Evolutionary conservation across 73 alveolate genomes (phyloP).

Genomic region (Tetrahymena borealis): DNA sequence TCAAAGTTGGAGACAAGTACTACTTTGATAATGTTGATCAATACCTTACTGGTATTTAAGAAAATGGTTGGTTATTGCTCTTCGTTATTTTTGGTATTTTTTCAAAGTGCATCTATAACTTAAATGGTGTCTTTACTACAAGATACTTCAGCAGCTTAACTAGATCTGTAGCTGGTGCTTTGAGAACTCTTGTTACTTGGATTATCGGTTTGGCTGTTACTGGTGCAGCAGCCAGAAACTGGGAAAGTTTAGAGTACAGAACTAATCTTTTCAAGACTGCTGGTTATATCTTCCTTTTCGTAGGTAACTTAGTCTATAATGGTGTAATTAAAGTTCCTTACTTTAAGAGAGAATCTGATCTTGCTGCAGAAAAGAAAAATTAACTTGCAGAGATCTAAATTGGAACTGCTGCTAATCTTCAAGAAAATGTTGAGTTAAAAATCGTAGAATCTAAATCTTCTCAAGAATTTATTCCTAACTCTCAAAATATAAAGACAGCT

Average conservation of each 20-base stretch:
- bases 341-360: background rate
- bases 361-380: background rate
- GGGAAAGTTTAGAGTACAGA: background rate
- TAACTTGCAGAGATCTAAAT: background rate
- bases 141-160: background rate
- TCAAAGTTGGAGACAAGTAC: background rate
- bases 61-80: background rate
- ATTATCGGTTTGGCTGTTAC: background rate
- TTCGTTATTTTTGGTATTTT: background rate
- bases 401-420: background rate
- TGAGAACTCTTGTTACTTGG: background rate
- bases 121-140: background rate
- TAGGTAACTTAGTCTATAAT: background rate
- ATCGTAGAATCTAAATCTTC: background rate
- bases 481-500: background rate
- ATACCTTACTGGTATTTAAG: background rate
- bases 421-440: no score
- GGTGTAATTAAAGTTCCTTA: background rate
- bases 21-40: background rate
- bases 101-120: background rate
- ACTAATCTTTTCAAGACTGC: background rate
- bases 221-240: background rate
- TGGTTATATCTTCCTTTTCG: background rate
- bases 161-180: background rate
- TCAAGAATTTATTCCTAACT: background rate